A percentile compares a stretch with the other conserved stretches of the same genome.
Evolutionary conservation across 1,284 basidiomycete genomes (phyloP).

Genomic region (Ganoderma sp.): DNA sequence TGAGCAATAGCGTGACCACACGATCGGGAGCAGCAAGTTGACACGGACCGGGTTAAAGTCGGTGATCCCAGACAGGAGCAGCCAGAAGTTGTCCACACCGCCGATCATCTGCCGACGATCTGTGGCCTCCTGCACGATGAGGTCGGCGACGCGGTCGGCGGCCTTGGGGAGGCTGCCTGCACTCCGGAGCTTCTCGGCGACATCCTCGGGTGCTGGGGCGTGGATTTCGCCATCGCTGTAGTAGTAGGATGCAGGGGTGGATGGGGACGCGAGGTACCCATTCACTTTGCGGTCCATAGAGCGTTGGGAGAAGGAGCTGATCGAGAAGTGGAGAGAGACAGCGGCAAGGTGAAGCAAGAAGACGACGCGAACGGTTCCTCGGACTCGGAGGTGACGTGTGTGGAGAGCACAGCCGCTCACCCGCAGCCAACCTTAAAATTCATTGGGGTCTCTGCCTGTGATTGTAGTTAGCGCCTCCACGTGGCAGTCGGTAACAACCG

Average conservation of each 20-base stretch:
- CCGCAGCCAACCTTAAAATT: not conserved
- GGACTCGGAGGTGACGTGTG: not conserved
- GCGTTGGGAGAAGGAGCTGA: not conserved
- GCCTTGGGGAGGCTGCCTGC: slow-evolving; percentile 11
- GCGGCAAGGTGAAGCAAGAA: not conserved
- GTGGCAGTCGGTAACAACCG: not conserved
- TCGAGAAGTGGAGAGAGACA: not conserved
- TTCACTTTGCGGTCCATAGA: not conserved
- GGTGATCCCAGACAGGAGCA: slow-evolving; percentile 36
- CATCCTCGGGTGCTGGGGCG: slow-evolving; percentile 25
- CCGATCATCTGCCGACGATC: slow-evolving; percentile 37
- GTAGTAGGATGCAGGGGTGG: slow-evolving; percentile 29
- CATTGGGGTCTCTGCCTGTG: not conserved
- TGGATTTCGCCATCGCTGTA: slow-evolving; percentile 26
- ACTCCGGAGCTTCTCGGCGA: slow-evolving; percentile 20
- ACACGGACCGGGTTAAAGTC: slow-evolving; percentile 40
- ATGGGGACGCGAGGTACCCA: slow-evolving; percentile 15
- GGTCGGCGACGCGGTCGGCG: slow-evolving; percentile 17
- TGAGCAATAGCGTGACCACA: too few relatives aligned
- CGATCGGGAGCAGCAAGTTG: not conserved
- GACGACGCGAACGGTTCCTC: not conserved
- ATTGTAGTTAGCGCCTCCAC: not conserved
- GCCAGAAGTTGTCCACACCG: slow-evolving; percentile 42
- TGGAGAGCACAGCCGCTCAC: not conserved
- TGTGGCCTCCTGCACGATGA: slow-evolving; percentile 31